Evolutionary conservation across 192 early-diverging fungal genomes (phyloP).

Genomic region (Backusella circina): DNA sequence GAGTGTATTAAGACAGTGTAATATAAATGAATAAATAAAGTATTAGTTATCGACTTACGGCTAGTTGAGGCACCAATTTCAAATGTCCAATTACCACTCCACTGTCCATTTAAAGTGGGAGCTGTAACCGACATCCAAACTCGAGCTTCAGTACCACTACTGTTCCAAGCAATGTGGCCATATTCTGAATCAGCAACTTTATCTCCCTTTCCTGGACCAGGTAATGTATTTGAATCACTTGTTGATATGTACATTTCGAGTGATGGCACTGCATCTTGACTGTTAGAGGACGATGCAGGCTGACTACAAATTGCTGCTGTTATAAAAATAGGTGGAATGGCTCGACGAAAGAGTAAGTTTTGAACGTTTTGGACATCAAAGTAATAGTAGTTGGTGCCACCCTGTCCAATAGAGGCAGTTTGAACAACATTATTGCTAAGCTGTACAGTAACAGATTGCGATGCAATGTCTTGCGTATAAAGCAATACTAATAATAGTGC

Average conservation of each 20-base stretch:
- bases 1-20: neutral
- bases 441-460: conserved; percentile 2
- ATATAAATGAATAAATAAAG: too few relatives aligned
- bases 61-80: conserved; percentile 30
- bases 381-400: conserved; percentile 5
- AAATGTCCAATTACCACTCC: conserved; percentile 34
- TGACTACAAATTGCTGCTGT: conserved; percentile 30
- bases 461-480: neutral
- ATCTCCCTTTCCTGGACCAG: conserved; percentile 17
- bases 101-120: conserved; percentile 3
- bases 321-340: conserved; percentile 16
- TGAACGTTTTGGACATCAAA: conserved; percentile 3
- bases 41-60: conserved; percentile 13
- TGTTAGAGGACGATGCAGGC: conserved; percentile 12
- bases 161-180: conserved; percentile 15
- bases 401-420: neutral
- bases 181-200: neutral
- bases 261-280: conserved; percentile 11
- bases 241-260: conserved; percentile 27
- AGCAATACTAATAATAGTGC: neutral
- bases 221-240: conserved; percentile 17
- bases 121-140: conserved; percentile 32
- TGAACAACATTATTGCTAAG: conserved; percentile 7
- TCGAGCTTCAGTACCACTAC: neutral
- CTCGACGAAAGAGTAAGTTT: neutral